A percentile compares a stretch with the other conserved stretches of the same genome.
Evolutionary conservation across 306 rosid genomes (phyloP).

Genomic region (Vachellia pachyceras): DNA sequence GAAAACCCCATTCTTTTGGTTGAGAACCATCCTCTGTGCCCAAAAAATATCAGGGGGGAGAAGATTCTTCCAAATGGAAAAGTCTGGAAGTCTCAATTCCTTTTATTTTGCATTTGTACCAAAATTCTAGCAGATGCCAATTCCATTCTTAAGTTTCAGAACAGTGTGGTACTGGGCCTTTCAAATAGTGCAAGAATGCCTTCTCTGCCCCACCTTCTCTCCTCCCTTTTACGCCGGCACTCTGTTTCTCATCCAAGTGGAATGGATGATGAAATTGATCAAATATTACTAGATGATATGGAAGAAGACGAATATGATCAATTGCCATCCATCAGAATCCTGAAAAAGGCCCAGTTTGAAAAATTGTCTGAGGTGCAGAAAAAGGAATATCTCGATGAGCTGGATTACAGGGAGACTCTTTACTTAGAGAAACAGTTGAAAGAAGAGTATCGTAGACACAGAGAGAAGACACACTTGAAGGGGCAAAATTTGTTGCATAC

Average conservation of each 20-base stretch:
- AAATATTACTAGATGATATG: constrained; percentile 53
- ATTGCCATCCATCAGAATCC: constrained; percentile 76
- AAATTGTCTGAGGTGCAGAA: constrained; percentile 75
- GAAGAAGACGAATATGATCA: constrained; percentile 91
- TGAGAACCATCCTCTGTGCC: constrained; percentile 92
- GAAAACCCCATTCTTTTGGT: constrained; percentile 89
- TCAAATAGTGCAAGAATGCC: constrained; percentile 60
- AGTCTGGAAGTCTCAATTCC: constrained; percentile 89
- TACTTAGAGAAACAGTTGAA: constrained; percentile 87
- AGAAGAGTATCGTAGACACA: constrained; percentile 65
- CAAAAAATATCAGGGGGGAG: constrained; percentile 72
- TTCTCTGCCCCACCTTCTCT: constrained; percentile 93
- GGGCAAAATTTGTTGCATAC: constrained; percentile 41
- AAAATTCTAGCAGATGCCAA: constrained; percentile 87
- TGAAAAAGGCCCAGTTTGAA: constrained; percentile 79
- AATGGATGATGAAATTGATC: constrained; percentile 59
- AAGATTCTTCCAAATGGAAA: constrained; percentile 93
- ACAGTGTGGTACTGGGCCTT: constrained; percentile 81
- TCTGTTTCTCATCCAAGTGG: constrained; percentile 48
- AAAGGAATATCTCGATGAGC: constrained; percentile 82
- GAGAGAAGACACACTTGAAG: constrained; percentile 53
- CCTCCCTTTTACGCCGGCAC: constrained; percentile 69
- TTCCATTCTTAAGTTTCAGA: constrained; percentile 72
- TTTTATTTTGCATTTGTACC: constrained; percentile 79
- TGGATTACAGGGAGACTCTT: constrained; percentile 94